These are phyloP conservation scores for Sporothrix humicola DNA, from an alignment of 2,329 filamentous ascomycete species.

Conservation along the genomic window DNA sequence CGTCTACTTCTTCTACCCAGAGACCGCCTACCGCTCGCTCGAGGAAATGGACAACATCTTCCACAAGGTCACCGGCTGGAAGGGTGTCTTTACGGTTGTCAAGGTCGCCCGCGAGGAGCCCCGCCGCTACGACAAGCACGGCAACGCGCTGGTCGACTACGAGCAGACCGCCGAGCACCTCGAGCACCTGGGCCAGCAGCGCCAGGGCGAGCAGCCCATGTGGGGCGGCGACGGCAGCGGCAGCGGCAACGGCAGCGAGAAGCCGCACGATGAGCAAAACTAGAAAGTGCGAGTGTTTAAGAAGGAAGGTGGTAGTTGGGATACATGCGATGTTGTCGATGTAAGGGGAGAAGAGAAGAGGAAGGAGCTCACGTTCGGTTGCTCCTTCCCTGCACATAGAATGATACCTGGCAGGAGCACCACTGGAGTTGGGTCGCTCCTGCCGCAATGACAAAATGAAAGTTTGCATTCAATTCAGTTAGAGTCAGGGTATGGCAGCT, in stretches of 20 bases:
- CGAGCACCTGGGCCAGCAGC: slow-evolving; percentile 6
- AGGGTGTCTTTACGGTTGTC: slow-evolving; percentile 51
- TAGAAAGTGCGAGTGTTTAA: not conserved
- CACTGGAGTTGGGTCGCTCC: too few relatives aligned
- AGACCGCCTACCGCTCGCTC: slow-evolving; percentile 60
- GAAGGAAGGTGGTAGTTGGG: not conserved
- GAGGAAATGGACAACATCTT: slow-evolving; percentile 72
- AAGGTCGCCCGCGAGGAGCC: slow-evolving; percentile 55
- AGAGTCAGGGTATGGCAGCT: too few relatives aligned
- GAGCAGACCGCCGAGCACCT: slow-evolving; percentile 40
- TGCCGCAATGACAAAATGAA: too few relatives aligned
- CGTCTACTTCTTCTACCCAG: slow-evolving; percentile 60
- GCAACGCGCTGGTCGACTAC: slow-evolving; percentile 59
- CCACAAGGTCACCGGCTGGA: slow-evolving; percentile 57
- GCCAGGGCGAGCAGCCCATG: slow-evolving; percentile 6
- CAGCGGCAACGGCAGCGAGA: slow-evolving; percentile 8
- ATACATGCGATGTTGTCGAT: too few relatives aligned
- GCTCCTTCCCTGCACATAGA: too few relatives aligned
- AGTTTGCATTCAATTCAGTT: too few relatives aligned
- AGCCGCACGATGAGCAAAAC: not conserved
- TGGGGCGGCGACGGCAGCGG: slow-evolving; percentile 5
- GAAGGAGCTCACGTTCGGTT: too few relatives aligned
- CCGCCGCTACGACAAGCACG: slow-evolving; percentile 63
- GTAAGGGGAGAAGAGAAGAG: too few relatives aligned
- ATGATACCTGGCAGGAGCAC: too few relatives aligned